Percentiles rank a stretch among this genome's conserved stretches.
Evolutionary conservation across 2,329 filamentous ascomycete species (phyloP).

Genomic region (Akanthomyces uredinophilus): DNA sequence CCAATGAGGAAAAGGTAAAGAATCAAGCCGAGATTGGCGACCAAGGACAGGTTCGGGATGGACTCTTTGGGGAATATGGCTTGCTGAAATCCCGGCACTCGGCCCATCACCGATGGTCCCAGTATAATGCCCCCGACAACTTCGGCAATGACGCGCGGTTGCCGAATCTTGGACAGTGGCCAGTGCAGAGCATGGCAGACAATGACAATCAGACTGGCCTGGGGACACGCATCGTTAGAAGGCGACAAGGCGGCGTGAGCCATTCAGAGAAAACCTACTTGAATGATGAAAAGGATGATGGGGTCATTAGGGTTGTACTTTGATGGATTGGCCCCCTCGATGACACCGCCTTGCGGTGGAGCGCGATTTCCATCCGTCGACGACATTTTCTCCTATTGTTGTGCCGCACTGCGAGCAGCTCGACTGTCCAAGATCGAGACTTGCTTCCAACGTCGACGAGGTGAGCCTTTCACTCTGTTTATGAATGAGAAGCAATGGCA

Average conservation of each 20-base stretch:
- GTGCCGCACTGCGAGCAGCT: background rate
- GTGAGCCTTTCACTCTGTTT: background rate
- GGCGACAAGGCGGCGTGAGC: background rate
- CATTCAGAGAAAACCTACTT: constrained; percentile 37
- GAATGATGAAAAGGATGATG: constrained; percentile 71
- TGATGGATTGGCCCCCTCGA: constrained; percentile 66
- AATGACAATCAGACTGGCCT: constrained; percentile 42
- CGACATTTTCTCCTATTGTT: background rate
- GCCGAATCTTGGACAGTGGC: constrained; percentile 69
- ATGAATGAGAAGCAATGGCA: background rate
- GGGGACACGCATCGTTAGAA: constrained; percentile 15
- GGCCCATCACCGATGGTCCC: constrained; percentile 82
- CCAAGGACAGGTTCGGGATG: constrained; percentile 69
- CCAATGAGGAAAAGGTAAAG: constrained; percentile 86
- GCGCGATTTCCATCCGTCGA: constrained; percentile 1
- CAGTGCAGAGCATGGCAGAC: constrained; percentile 58
- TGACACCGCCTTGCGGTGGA: constrained; percentile 52
- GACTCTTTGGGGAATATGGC: constrained; percentile 73
- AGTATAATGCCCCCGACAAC: constrained; percentile 81
- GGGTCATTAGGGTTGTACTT: constrained; percentile 66
- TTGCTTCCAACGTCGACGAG: background rate
- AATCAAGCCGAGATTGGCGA: constrained; percentile 77
- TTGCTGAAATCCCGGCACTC: constrained; percentile 70
- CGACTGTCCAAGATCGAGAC: background rate
- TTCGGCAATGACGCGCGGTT: constrained; percentile 79